Evolutionary conservation across 176 grass and related monocot genomes (phyloP).

Genomic region (Phyllostachys edulis): DNA sequence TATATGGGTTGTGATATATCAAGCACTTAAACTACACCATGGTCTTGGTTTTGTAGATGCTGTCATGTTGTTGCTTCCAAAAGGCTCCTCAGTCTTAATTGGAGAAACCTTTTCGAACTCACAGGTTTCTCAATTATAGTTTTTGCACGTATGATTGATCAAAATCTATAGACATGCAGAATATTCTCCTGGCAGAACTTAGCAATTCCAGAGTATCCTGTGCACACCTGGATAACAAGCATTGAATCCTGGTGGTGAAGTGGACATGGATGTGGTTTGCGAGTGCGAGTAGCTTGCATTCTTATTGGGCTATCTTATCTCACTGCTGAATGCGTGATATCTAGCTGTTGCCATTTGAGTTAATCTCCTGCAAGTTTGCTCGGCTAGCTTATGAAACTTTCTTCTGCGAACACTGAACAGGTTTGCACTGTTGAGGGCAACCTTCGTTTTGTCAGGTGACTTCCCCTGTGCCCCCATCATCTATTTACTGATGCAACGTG

Average conservation of each 20-base stretch:
- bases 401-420: constrained; percentile 1
- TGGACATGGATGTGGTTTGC: background rate
- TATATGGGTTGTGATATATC: background rate
- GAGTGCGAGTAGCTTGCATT: constrained; percentile 5
- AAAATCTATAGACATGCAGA: constrained; percentile 2
- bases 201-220: background rate
- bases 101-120: background rate
- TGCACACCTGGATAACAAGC: background rate
- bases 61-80: background rate
- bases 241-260: background rate
- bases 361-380: background rate
- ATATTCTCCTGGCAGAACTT: background rate
- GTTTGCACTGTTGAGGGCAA: background rate
- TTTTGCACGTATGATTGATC: constrained; percentile 2
- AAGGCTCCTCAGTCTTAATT: background rate
- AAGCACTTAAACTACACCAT: background rate
- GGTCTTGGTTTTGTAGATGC: background rate
- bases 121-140: background rate
- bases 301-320: background rate
- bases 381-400: background rate
- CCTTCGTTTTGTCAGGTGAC: constrained; percentile 4
- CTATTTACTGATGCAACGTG: background rate
- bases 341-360: background rate
- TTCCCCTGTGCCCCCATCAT: background rate
- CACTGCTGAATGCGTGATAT: background rate